Base-by-base conservation (phyloP, 495 filamentous ascomycete species). In the Aspergillus biplanus region DNA sequence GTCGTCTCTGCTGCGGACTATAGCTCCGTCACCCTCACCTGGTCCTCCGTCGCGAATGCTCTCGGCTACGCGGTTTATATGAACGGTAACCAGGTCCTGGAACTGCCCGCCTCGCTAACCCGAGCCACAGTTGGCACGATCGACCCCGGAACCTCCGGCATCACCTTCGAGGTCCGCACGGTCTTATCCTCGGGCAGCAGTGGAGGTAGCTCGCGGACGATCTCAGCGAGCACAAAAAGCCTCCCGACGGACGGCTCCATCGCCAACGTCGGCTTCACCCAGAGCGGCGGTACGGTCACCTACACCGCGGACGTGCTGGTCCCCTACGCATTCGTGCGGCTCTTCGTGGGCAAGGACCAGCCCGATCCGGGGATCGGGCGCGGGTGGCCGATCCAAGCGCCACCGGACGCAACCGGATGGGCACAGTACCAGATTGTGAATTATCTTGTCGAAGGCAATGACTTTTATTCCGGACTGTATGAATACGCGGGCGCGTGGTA, bases 21-120 rank as follows among this genome's bases (percentile, higher is more conserved):
- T 46, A 61, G 33, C 32, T 67, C 65, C 33, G 61, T 39, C 5
- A 67, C 31, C 9, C 21, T 67, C 6, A 33, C 50, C 52, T 67
- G 61, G 65, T n/a, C 46, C 31, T n/a, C 61, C 3, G 57, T 46
- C 65, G 35, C 56, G 6, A 54, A 67, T 47, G 60, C 56, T 47
- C 65, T 63, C 33, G 65, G 60, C 32, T 63, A 67, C 59, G 15
- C 58, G 39, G 65, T 67, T 3, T 67, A 57, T 32, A 34, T n/a
- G 1, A 49, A 49, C 39, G 48, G 47, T 33, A 49, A 7, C 1
- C 5, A 58, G 12, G 56, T 62, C 21, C 53, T 49, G 37, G 58
- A 60, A 33, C 32, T 67, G 37, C 59, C 65, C 12, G 54, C 55
- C 60, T 63, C 65, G 50, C 56, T 67, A 49, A 63, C 56, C 33